A percentile compares a stretch with the other conserved stretches of the same genome.
These are phyloP conservation scores for Pterocarpus macrocarpus DNA, from an alignment of 306 rosid genomes.

Conservation along the genomic window DNA sequence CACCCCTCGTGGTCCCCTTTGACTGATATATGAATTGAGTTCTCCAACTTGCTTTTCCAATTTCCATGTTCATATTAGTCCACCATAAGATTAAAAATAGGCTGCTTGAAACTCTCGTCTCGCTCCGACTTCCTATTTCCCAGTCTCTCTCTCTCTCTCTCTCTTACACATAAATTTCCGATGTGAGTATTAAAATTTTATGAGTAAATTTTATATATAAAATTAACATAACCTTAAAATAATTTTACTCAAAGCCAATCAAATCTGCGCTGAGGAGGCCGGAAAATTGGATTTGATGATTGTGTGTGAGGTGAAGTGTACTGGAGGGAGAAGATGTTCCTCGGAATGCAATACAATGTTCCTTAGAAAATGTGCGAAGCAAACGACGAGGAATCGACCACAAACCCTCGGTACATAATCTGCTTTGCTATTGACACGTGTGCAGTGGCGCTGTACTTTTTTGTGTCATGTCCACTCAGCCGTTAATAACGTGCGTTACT, in stretches of 20 bases:
- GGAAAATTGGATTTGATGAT: neutral
- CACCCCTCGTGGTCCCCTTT: neutral
- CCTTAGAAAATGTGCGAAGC: slow-evolving; percentile 13
- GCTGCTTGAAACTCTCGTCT: too few relatives aligned
- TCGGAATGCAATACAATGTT: slow-evolving; percentile 31
- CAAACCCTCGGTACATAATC: slow-evolving; percentile 36
- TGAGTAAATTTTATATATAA: too few relatives aligned
- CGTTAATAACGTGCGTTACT: slow-evolving; percentile 19
- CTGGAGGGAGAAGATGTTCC: slow-evolving; percentile 29
- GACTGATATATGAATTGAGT: too few relatives aligned
- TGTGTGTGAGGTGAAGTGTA: neutral
- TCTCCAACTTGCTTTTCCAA: neutral
- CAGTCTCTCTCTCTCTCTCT: too few relatives aligned
- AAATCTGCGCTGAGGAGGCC: too few relatives aligned
- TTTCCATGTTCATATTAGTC: neutral
- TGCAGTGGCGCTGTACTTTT: neutral
- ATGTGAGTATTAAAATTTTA: too few relatives aligned
- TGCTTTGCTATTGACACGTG: slow-evolving; percentile 36
- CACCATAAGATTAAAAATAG: neutral
- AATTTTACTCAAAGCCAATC: too few relatives aligned
- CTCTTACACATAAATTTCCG: too few relatives aligned
- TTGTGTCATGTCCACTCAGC: slow-evolving; percentile 5
- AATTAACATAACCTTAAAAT: too few relatives aligned
- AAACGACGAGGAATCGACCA: slow-evolving; percentile 24
- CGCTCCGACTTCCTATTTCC: too few relatives aligned